Base-by-base conservation (phyloP, 805 yeast species). In the Dipodascus albidus region DNA sequence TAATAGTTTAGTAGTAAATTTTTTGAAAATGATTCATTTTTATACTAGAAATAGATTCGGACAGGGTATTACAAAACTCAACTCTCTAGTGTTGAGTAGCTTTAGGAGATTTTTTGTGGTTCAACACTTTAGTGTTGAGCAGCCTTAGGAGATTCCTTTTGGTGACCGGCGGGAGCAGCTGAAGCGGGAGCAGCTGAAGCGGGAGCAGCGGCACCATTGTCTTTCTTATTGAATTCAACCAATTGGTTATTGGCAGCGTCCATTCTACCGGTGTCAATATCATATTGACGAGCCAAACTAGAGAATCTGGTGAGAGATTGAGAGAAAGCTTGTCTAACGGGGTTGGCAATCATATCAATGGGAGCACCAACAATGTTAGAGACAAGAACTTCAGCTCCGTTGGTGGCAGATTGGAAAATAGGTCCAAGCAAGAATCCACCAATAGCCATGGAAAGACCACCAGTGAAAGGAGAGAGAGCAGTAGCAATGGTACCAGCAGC, bases 301-400 rank as follows among this genome's bases (percentile, higher is more conserved):
- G 44, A 38, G 20, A 38, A 38, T 38, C 44, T 38, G 44, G 20
- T 6, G 20, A 38, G 17, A 17, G 44, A 11, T 4, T 38, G 4
- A 38, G 44, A 38, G 20, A 38, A 38, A 6, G 44, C 44, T 19
- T 11, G 9, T 38, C 44, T 38, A 19, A 50, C 50, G n/a, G 59
- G 58, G 2, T 51, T 56, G 3, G 53, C 22, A 14, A 47, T 51
- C 19, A 47, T 47, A 50, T 55, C 59, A 22, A 56, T 33, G 8
- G 52, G 48, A 20, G 54, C 61, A 2, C 60, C 60, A 6, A 47
- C 54, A 22, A 53, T 42, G 51, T 59, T 60, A 1, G 64, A 60
- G 33, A 63, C 50, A 19, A 65, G 52, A n/a, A 64, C 67, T 53
- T 64, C 68, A 20, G 65, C 67, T 24, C 70, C 68, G 33, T 60